A percentile compares a stretch with the other conserved stretches of the same genome.
phyloP scores from a whole-genome alignment of 2,329 filamentous ascomycete genomes.

The Diaporthe amygdali region DNA sequence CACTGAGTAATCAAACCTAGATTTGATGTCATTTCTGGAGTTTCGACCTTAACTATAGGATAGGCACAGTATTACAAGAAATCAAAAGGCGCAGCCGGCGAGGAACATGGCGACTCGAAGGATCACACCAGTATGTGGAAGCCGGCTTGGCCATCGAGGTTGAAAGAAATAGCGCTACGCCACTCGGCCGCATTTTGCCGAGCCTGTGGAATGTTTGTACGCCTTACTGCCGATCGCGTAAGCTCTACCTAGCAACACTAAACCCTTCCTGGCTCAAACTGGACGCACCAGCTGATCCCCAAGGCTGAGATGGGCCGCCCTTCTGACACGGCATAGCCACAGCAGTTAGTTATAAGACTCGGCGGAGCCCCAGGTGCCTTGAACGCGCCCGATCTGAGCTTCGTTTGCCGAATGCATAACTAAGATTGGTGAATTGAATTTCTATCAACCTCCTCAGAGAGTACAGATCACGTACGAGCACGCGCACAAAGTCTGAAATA shows the following conservation, averaged over 20 bases:
- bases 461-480: conserved; percentile 31
- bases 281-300: background rate
- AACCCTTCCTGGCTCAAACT: background rate
- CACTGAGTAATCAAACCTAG: no score
- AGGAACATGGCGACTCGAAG: no score
- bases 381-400: background rate
- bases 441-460: no score
- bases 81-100: no score
- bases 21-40: no score
- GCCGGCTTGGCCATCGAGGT: no score
- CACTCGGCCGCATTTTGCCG: background rate
- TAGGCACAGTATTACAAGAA: no score
- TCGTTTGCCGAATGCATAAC: background rate
- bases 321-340: background rate
- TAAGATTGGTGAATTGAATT: accelerated
- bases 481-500: background rate
- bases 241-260: background rate
- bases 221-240: background rate
- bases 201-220: background rate
- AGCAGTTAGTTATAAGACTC: background rate
- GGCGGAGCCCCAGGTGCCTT: no score
- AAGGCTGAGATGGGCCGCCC: background rate
- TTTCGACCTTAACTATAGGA: no score
- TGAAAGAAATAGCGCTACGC: background rate
- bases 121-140: no score